Conservation (phyloP, 1,284 basidiomycete species). For the Trichosporon sp. region DNA sequence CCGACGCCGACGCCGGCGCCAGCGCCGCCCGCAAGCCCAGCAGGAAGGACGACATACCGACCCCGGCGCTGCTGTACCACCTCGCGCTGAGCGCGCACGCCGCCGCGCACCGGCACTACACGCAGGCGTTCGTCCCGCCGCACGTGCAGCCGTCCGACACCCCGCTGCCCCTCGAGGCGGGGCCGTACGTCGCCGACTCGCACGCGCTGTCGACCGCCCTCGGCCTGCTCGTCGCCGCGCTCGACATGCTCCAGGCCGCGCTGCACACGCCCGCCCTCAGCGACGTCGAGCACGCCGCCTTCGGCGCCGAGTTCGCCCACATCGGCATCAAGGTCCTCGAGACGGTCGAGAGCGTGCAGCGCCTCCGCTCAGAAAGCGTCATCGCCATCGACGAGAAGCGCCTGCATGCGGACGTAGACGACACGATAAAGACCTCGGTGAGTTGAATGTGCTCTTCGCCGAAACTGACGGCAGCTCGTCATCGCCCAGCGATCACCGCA, state of each 20-base stretch:
- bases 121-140: slow-evolving; percentile 38
- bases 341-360: slow-evolving; percentile 3
- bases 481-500: slow-evolving; percentile 22
- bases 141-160: not conserved
- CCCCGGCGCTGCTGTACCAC: slow-evolving; percentile 31
- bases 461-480: slow-evolving; percentile 19
- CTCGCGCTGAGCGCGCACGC: slow-evolving; percentile 32
- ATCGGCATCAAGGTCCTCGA: slow-evolving; percentile 34
- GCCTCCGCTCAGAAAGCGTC: not conserved
- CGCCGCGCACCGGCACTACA: slow-evolving; percentile 28
- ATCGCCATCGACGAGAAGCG: slow-evolving; percentile 16
- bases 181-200: slow-evolving; percentile 23
- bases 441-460: slow-evolving; percentile 10
- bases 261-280: slow-evolving; percentile 23
- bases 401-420: slow-evolving; percentile 27
- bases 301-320: slow-evolving; percentile 31
- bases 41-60: not conserved
- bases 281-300: slow-evolving; percentile 34
- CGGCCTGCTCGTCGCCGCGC: slow-evolving; percentile 29
- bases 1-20: not conserved
- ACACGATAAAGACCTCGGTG: slow-evolving; percentile 23
- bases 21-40: not conserved
- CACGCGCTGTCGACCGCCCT: slow-evolving; percentile 27
- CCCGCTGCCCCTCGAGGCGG: slow-evolving; percentile 6
- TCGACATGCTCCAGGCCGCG: slow-evolving; percentile 33